Evolutionary conservation across 75 land plant species (phyloP), one percentile per base, ranked within the genome.

Genomic region (Pinus taeda): DNA sequence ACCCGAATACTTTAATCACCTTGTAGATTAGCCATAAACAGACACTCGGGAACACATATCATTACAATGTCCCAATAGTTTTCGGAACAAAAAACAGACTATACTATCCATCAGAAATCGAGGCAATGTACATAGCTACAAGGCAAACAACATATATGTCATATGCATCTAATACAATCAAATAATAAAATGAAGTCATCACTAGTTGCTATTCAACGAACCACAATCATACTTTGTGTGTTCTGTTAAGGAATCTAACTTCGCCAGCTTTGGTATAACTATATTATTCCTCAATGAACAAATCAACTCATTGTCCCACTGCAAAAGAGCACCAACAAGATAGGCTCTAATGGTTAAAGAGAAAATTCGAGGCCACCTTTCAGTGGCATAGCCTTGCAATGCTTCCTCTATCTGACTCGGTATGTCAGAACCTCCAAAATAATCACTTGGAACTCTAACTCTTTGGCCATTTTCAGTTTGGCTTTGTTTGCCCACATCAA

Each of bases 171-270:
- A 49, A 49, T 49, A 9, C 11, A 49, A 49, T 49, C 12, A 9
- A 11, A 49, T 11, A 11, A 49, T 45, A 49, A 9, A 49, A 49
- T 45, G 24, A 73, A 49, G 39, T 21, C 18, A 22, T 73, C 74
- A 73, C 6, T 11, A 37, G 29, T 18, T 77, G 12, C 15, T 55
- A 60, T 75, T 66, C 56, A 81, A 77, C 56, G 82, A 75, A 53
- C 89, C 89, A 75, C 87, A 89, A 6, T 90, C 91, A 74, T 83
- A 93, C 74, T 89, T 85, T 55, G 96, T 91, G 76, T 93, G 96
- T 65, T 89, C 83, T 57, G 91, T 29, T 58, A 93, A 24, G 33
- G 85, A 82, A 29, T 89, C 96, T 30, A 91, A 77, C 66, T 76
- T 74, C 29, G 87, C 85, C 37, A 93, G 59, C 69, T 85, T 93